A percentile compares a stretch with the other conserved stretches of the same genome.
Evolutionary conservation across 352 stramenopile genomes (phyloP).

Genomic region (Salisapilia sapeloensis): DNA sequence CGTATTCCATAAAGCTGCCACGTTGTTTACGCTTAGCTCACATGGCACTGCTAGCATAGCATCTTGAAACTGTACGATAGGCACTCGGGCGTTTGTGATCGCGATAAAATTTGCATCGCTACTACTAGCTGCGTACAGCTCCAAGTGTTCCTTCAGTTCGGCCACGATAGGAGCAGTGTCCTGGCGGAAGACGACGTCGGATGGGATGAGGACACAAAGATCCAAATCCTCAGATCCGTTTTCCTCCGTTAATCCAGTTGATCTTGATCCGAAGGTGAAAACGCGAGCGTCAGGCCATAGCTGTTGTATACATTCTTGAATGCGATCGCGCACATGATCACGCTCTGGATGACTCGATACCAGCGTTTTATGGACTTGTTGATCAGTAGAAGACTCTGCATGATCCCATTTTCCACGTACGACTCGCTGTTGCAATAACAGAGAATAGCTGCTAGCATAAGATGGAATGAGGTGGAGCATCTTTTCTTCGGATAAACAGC

Average conservation of each 20-base stretch:
- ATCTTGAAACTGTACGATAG: conserved; percentile 46
- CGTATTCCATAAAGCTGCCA: conserved; percentile 68
- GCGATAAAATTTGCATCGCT: conserved; percentile 9
- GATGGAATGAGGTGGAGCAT: conserved; percentile 1
- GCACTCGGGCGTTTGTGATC: conserved; percentile 33
- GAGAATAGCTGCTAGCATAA: conserved; percentile 1
- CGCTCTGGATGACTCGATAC: conserved; percentile 10
- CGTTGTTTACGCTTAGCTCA: conserved; percentile 71
- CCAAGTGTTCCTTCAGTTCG: conserved; percentile 55
- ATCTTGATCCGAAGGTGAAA: conserved; percentile 48
- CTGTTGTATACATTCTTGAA: conserved; percentile 23
- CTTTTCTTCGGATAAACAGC: not conserved
- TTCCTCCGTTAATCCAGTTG: conserved; percentile 16
- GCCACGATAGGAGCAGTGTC: conserved; percentile 24
- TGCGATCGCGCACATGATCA: conserved; percentile 9
- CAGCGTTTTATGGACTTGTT: not conserved
- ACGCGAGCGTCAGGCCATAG: conserved; percentile 55
- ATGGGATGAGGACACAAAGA: conserved; percentile 53
- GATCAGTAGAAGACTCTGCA: not conserved
- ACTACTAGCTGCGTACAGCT: conserved; percentile 19
- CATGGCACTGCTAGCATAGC: conserved; percentile 17
- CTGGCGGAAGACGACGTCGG: conserved; percentile 20
- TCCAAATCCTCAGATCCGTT: conserved; percentile 32
- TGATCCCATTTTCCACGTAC: not conserved
- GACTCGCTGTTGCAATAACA: conserved; percentile 1